Conservation (phyloP, 345 rosid genomes). For the Melaleuca alternifolia region DNA sequence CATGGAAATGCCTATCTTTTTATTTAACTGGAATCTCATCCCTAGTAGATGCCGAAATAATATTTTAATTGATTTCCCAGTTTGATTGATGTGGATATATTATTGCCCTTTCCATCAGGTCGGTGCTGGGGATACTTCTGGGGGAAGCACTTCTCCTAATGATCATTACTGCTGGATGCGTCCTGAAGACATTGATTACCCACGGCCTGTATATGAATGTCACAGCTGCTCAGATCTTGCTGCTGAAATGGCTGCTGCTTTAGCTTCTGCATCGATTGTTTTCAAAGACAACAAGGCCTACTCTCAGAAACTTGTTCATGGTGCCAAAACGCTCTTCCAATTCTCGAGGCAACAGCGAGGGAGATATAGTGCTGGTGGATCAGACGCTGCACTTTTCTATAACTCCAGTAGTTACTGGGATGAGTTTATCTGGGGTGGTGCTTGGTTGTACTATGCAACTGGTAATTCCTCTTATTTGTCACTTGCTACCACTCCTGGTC, state of each 20-base stretch:
- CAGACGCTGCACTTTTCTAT: slow-evolving; percentile 60
- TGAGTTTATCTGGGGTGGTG: slow-evolving; percentile 90
- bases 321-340: slow-evolving; percentile 63
- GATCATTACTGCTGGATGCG: slow-evolving; percentile 99
- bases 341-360: slow-evolving; percentile 71
- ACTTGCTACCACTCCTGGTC: slow-evolving; percentile 56
- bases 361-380: slow-evolving; percentile 60
- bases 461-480: slow-evolving; percentile 73
- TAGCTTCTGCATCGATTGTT: slow-evolving; percentile 92
- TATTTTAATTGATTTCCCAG: not conserved
- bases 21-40: not conserved
- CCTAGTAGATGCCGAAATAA: not conserved
- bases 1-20: not conserved
- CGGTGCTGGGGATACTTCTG: slow-evolving; percentile 78
- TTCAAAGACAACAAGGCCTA: slow-evolving; percentile 91
- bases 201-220: slow-evolving; percentile 59
- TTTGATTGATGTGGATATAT: not conserved
- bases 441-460: slow-evolving; percentile 94
- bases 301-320: slow-evolving; percentile 88
- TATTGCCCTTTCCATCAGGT: slow-evolving; percentile 30
- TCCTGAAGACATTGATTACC: slow-evolving; percentile 95
- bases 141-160: slow-evolving; percentile 53
- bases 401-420: slow-evolving; percentile 90
- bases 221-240: slow-evolving; percentile 85
- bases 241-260: slow-evolving; percentile 94